Conservation (phyloP, 768 basidiomycete genomes). For the Lactarius hengduanensis region DNA sequence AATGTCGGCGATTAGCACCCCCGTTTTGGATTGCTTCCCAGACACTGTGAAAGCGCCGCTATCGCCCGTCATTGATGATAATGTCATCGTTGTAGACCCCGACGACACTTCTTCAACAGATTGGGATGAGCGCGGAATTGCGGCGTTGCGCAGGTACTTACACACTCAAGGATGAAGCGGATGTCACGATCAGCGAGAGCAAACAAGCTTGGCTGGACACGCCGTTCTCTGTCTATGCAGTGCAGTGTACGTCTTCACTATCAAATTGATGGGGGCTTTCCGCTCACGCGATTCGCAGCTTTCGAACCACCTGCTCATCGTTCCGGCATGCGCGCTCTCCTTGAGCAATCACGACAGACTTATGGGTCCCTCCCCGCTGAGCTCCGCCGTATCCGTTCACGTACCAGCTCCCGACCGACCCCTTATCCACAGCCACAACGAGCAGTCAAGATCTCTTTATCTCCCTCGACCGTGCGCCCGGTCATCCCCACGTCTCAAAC, state of each 20-base stretch:
- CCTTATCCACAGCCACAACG: conserved; percentile 61
- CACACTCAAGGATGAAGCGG: conserved; percentile 65
- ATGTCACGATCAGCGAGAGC: conserved; percentile 65
- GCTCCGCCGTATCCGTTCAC: conserved; percentile 60
- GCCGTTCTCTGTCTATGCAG: conserved; percentile 65
- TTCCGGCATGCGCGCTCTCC: conserved; percentile 66
- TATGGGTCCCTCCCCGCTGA: conserved; percentile 75
- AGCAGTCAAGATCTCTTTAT: conserved; percentile 44
- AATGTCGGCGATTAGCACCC: conserved; percentile 38
- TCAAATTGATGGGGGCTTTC: conserved; percentile 6
- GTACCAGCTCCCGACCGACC: conserved; percentile 68
- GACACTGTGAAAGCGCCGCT: conserved; percentile 15
- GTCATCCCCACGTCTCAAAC: conserved; percentile 27
- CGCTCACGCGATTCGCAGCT: conserved; percentile 36
- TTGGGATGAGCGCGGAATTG: conserved; percentile 70
- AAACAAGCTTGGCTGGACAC: conserved; percentile 66
- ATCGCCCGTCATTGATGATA: conserved; percentile 24
- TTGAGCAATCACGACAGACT: conserved; percentile 69
- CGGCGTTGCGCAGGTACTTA: conserved; percentile 66
- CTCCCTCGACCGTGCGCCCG: conserved; percentile 42
- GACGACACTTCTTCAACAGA: conserved; percentile 45
- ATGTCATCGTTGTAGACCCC: conserved; percentile 54
- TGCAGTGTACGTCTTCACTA: conserved; percentile 59
- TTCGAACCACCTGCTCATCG: conserved; percentile 68
- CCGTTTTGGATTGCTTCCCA: conserved; percentile 21